Conservation (phyloP, 2,329 filamentous ascomycete species). For the Cladophialophora exuberans region DNA sequence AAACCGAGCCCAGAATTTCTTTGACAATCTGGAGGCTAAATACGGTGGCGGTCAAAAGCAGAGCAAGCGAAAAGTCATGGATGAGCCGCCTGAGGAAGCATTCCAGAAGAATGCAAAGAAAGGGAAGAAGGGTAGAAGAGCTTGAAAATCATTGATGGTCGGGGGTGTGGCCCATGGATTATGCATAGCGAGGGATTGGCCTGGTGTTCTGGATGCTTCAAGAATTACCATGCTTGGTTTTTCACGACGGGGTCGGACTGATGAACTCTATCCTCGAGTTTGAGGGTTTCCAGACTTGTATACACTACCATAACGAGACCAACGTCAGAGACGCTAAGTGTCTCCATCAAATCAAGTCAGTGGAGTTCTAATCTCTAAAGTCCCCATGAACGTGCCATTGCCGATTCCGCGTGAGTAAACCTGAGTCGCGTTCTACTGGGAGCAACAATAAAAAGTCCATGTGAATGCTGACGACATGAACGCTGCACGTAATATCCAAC, state of each 20-base stretch:
- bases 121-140: slow-evolving; percentile 19
- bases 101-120: slow-evolving; percentile 53
- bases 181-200: slow-evolving; percentile 7
- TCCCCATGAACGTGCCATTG: background rate
- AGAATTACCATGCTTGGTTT: background rate
- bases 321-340: too few species aligned
- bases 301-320: too few species aligned
- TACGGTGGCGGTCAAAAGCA: slow-evolving; percentile 54
- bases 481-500: background rate
- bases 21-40: slow-evolving; percentile 77
- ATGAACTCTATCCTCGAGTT: background rate
- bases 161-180: background rate
- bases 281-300: background rate
- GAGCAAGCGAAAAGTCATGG: slow-evolving; percentile 52
- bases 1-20: slow-evolving; percentile 60
- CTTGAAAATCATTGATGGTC: slow-evolving; percentile 1
- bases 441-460: background rate
- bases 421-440: too few species aligned
- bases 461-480: background rate
- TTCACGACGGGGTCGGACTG: background rate
- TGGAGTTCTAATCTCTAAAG: background rate
- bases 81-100: slow-evolving; percentile 66
- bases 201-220: slow-evolving; percentile 8
- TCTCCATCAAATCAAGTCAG: too few species aligned
- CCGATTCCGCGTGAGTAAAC: too few species aligned